Evolutionary conservation across 768 basidiomycete species (phyloP), one percentile per base, ranked within the genome.

Genomic region (Termitomyces sp.): DNA sequence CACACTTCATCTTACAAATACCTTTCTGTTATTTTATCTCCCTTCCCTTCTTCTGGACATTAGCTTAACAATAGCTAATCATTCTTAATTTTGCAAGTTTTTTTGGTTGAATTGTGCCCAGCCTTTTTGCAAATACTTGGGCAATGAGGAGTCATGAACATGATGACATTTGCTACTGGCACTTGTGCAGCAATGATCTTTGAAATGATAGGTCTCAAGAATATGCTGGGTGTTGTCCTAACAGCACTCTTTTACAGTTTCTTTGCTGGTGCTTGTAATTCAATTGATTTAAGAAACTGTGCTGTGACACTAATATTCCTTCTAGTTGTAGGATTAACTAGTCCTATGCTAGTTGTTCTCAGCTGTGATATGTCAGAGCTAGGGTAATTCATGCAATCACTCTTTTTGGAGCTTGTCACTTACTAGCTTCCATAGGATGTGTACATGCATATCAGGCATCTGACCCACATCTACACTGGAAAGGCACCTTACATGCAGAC

Each of bases 181-280:
- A 59, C 61, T 26, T 72, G 66, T 48, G 66, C 67, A 36, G 64
- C 63, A 27, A 53, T 77, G 37, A 68, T 76, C 3, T 74, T 76
- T 48, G 67, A 67, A 2, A 70, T 80, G 65, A 67, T 74, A 24
- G 74, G 67, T 6, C 57, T 76, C 40, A 71, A 65, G 26, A 62
- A 57, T 27, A 60, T 70, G 9, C 68, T 65, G 0, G 68, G 73
- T 30, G 65, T 74, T n/a, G 66, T 73, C 27, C 60, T 71, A 8
- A 70, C 80, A 43, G 69, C 72, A 6, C 58, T 78, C 6, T 57
- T 79, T 4, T 79, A 73, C 56, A 79, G 79, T 1, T 74, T 77
- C 54, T 76, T 73, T 18, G 69, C 74, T 7, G 76, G 75, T 5
- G 69, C 68, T 32, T 69, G 64, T 58, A 48, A 58, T 56, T 34